A percentile compares a stretch with the other conserved stretches of the same genome.
These are phyloP conservation scores for Epichloe glyceriae DNA, from an alignment of 2,329 filamentous ascomycete species.

Conservation along the genomic window DNA sequence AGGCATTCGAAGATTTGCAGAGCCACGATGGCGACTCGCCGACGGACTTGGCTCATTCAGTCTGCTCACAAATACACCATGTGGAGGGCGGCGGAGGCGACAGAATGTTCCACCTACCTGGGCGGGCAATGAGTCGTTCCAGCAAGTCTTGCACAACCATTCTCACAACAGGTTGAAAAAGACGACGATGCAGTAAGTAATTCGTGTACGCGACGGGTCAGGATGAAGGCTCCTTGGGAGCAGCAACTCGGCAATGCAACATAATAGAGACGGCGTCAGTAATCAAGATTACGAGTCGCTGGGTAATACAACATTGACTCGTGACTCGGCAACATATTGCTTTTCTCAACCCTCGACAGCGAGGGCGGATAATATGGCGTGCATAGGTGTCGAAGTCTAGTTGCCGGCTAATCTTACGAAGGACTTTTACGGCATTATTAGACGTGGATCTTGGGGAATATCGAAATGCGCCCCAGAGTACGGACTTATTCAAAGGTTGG, in stretches of 20 bases:
- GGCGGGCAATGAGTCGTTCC: not conserved
- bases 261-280: not conserved
- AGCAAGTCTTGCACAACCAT: not conserved
- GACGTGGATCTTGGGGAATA: not conserved
- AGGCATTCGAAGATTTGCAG: not conserved
- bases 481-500: not conserved
- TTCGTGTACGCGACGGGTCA: too few species aligned
- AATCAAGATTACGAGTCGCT: not conserved
- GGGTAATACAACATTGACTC: slow-evolving; percentile 3
- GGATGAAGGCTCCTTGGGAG: too few species aligned
- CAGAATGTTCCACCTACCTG: not conserved
- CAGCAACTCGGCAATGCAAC: not conserved
- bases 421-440: not conserved
- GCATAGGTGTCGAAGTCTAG: slow-evolving; percentile 1
- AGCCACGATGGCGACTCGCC: not conserved
- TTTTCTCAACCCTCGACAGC: slow-evolving; percentile 1
- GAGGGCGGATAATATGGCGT: slow-evolving; percentile 2
- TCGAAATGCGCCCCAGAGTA: not conserved
- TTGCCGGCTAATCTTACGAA: not conserved
- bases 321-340: not conserved
- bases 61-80: not conserved
- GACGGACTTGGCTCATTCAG: not conserved
- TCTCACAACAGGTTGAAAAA: too few species aligned
- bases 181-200: too few species aligned
- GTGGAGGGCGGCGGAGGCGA: not conserved